Base-by-base conservation (phyloP, 2,329 filamentous ascomycete species). In the Bertia moriformis region DNA sequence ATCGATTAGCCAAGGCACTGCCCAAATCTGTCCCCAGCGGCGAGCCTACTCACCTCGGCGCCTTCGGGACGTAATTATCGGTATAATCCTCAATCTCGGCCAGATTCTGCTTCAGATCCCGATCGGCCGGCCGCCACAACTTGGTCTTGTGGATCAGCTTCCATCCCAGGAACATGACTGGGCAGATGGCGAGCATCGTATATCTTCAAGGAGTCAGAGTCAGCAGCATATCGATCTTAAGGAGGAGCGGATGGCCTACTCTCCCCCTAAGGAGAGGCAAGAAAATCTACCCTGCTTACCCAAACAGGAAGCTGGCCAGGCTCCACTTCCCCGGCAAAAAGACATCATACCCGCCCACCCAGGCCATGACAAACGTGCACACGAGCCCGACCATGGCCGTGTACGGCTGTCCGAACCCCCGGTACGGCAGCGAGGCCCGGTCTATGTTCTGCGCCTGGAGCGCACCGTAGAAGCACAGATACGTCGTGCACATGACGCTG, bases 71-170 rank as follows among this genome's bases (percentile, higher is more conserved):
- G 50, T 65, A 77, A 38, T 66, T 67, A 38, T 61, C 56, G 14
- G 67, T 67, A 48, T 78, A 78, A 46, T 73, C 69, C 37, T 76
- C 74, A 47, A 80, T 73, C 46, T 76, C 72, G 5, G 68, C 69
- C 7, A 76, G 50, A 43, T 72, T 73, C 5, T 64, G 59, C 15
- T 63, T 53, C 32, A 79, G 50, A 50, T 77, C 68, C 1, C 71
- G 63, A 29, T 78, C 68, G n/a, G 67, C 54, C 1, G 68, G 58
- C 40, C 59, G 63, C 37, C 63, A 48, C 48, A 62, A 65, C 44
- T 69, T 71, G 0, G 73, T 76, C 48, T 60, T 65, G 50, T 77
- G 70, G 39, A 69, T 36, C 1, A 75, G 13, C 52, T 81, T 82
- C 71, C 75, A 80, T 1, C 63, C 66, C 2, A 76, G 30, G 47